Evolutionary conservation across 352 stramenopile species (phyloP).

Genomic region (Halophytophthora polymorphica): DNA sequence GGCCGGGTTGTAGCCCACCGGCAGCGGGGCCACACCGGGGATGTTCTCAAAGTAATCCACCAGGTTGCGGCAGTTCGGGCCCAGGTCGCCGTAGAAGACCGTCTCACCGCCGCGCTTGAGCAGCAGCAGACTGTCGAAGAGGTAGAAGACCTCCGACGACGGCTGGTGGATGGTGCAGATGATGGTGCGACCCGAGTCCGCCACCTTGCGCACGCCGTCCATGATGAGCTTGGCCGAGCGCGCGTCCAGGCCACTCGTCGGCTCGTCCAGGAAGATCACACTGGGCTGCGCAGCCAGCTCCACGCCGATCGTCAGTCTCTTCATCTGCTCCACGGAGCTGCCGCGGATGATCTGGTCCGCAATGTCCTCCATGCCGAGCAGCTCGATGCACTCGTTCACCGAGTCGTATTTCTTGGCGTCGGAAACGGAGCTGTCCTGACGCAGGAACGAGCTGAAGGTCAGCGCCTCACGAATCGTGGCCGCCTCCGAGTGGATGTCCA

Average conservation of each 20-base stretch:
- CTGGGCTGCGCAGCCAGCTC: slow-evolving; percentile 72
- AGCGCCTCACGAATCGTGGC: slow-evolving; percentile 28
- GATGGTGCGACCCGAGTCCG: slow-evolving; percentile 61
- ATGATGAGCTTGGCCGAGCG: slow-evolving; percentile 82
- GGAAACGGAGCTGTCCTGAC: slow-evolving; percentile 16
- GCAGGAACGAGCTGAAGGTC: slow-evolving; percentile 72
- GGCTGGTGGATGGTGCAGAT: slow-evolving; percentile 90
- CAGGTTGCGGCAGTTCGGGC: slow-evolving; percentile 20
- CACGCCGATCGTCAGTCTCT: slow-evolving; percentile 29
- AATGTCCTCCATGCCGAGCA: slow-evolving; percentile 21
- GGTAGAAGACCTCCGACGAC: slow-evolving; percentile 66
- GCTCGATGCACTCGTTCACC: slow-evolving; percentile 24
- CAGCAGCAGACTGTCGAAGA: slow-evolving; percentile 74
- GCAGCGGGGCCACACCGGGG: slow-evolving; percentile 13
- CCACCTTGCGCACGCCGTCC: slow-evolving; percentile 85
- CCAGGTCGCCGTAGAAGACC: slow-evolving; percentile 38
- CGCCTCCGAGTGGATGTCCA: slow-evolving; percentile 19
- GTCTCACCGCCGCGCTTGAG: slow-evolving; percentile 43
- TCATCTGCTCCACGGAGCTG: slow-evolving; percentile 25
- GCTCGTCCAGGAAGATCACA: slow-evolving; percentile 87
- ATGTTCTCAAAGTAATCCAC: slow-evolving; percentile 33
- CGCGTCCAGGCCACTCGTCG: slow-evolving; percentile 84
- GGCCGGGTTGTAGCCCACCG: slow-evolving; percentile 10
- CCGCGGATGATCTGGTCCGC: slow-evolving; percentile 17
- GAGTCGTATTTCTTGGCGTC: slow-evolving; percentile 17